Conservation (phyloP, 2,329 filamentous ascomycete genomes). For the Colletotrichum caudatum region DNA sequence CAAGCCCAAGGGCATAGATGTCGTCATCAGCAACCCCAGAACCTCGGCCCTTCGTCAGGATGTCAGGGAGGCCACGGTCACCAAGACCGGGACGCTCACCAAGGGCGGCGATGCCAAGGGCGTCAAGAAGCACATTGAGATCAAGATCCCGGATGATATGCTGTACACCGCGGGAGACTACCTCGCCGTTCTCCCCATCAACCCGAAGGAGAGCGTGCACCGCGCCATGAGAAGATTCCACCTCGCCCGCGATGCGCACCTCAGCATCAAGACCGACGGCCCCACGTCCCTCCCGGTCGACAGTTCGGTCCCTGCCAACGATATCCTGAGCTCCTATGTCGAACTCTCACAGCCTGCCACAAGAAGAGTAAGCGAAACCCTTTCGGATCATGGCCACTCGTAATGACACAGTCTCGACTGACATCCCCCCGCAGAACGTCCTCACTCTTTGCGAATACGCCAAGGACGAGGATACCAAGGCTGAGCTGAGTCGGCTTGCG, state of each 20-base stretch:
- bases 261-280: slow-evolving; percentile 68
- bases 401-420: not conserved
- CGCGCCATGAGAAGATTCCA: slow-evolving; percentile 76
- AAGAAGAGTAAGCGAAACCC: slow-evolving; percentile 63
- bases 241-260: slow-evolving; percentile 75
- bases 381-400: too few species aligned
- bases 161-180: slow-evolving; percentile 82
- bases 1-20: slow-evolving; percentile 50
- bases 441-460: slow-evolving; percentile 44
- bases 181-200: slow-evolving; percentile 78
- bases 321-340: slow-evolving; percentile 76
- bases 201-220: slow-evolving; percentile 71
- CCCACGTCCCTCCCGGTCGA: slow-evolving; percentile 67
- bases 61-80: slow-evolving; percentile 69
- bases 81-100: slow-evolving; percentile 65
- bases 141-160: slow-evolving; percentile 74
- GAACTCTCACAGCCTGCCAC: slow-evolving; percentile 80
- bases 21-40: slow-evolving; percentile 66
- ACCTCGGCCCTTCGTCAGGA: slow-evolving; percentile 70
- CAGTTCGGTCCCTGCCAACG: slow-evolving; percentile 69
- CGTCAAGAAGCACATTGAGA: slow-evolving; percentile 75
- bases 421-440: slow-evolving; percentile 51
- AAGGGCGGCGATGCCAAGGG: slow-evolving; percentile 51
- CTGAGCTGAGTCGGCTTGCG: slow-evolving; percentile 53
- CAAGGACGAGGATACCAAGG: slow-evolving; percentile 50